These are phyloP conservation scores for Aureobasidium mangrovei DNA, from an alignment of 2,329 filamentous ascomycete genomes.

Conservation along the genomic window DNA sequence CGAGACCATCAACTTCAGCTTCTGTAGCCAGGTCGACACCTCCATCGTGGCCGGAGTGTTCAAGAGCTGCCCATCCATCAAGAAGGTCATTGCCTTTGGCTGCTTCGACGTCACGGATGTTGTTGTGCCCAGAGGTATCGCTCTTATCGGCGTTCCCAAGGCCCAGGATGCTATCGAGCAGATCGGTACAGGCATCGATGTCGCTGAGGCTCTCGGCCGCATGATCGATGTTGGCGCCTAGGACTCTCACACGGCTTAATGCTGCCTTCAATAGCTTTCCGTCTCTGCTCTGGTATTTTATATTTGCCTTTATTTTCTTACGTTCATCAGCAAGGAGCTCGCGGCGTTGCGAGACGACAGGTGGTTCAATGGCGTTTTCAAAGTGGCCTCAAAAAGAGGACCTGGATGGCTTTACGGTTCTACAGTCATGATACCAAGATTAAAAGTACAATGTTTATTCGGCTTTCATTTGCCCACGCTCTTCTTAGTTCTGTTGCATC, in stretches of 20 bases:
- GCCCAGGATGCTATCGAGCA: constrained; percentile 50
- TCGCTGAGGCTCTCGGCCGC: constrained; percentile 27
- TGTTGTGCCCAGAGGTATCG: constrained; percentile 48
- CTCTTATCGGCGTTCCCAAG: constrained; percentile 51
- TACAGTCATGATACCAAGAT: too few relatives aligned
- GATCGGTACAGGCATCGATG: constrained; percentile 33
- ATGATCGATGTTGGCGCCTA: constrained; percentile 23
- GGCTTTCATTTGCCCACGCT: too few relatives aligned
- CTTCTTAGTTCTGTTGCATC: too few relatives aligned
- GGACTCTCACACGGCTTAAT: neutral
- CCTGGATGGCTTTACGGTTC: too few relatives aligned
- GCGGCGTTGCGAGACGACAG: too few relatives aligned
- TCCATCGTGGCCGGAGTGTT: constrained; percentile 46
- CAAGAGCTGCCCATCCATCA: constrained; percentile 38
- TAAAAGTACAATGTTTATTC: too few relatives aligned
- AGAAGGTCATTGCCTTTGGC: constrained; percentile 52
- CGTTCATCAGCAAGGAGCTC: neutral
- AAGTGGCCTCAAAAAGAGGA: too few relatives aligned
- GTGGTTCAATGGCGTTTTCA: too few relatives aligned
- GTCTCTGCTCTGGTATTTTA: neutral
- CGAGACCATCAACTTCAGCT: constrained; percentile 54
- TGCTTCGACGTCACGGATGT: constrained; percentile 53
- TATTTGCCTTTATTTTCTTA: neutral
- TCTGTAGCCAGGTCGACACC: constrained; percentile 47
- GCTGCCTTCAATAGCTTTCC: neutral